phyloP scores from a whole-genome alignment of 2,329 filamentous ascomycete genomes.

The Davidsoniella neocaledoniae region DNA sequence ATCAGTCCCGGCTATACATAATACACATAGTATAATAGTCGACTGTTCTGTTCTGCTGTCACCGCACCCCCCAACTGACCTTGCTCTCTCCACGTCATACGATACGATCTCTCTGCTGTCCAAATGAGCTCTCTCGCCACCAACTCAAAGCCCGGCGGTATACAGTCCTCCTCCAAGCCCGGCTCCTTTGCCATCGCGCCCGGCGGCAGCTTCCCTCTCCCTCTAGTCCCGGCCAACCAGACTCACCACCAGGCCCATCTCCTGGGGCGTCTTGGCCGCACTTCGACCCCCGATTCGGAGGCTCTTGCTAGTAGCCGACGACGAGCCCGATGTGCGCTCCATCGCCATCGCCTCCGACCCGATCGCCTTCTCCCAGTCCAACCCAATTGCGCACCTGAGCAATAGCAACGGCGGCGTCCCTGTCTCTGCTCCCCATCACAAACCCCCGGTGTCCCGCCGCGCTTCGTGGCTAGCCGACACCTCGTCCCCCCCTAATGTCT shows the following conservation, averaged over 20 bases:
- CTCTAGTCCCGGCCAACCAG: slow-evolving; percentile 39
- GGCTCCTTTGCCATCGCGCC: slow-evolving; percentile 8
- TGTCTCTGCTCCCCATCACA: slow-evolving; percentile 30
- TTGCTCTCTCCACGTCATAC: slow-evolving; percentile 10
- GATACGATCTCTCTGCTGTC: background rate
- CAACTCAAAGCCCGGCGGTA: slow-evolving; percentile 4
- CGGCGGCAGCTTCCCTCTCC: slow-evolving; percentile 23
- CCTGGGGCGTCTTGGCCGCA: slow-evolving; percentile 55
- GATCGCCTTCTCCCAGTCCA: background rate
- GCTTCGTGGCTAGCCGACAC: slow-evolving; percentile 81
- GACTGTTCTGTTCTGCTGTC: background rate
- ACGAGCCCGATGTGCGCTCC: slow-evolving; percentile 53
- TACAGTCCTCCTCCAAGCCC: slow-evolving; percentile 4
- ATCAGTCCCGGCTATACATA: no score
- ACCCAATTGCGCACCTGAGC: background rate
- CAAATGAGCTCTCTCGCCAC: slow-evolving; percentile 10
- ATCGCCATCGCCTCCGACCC: background rate
- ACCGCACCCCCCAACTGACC: background rate
- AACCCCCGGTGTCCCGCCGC: slow-evolving; percentile 46
- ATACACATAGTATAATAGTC: no score
- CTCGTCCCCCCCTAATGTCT: slow-evolving; percentile 32
- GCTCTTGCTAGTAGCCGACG: slow-evolving; percentile 86
- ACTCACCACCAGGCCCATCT: slow-evolving; percentile 34
- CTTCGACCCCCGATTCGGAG: slow-evolving; percentile 86
- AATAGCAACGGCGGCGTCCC: slow-evolving; percentile 17